Conservation (phyloP, 768 basidiomycete species). For the Pleurotus djamor region DNA sequence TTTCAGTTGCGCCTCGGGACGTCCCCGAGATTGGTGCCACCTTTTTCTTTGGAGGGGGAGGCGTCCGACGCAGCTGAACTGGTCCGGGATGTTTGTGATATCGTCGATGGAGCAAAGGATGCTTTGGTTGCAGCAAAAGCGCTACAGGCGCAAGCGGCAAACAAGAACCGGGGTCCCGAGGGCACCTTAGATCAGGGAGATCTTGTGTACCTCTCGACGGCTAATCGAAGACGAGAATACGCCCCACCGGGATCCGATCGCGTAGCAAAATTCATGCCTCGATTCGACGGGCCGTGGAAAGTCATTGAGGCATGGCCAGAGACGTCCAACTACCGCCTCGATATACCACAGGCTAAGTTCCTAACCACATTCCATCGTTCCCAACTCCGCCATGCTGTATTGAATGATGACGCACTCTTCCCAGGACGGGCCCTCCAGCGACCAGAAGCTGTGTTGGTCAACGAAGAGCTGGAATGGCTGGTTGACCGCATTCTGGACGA, state of each 20-base stretch:
- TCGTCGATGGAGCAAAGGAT: slow-evolving; percentile 22
- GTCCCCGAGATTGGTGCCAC: slow-evolving; percentile 17
- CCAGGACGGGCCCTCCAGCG: not conserved
- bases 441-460: not conserved
- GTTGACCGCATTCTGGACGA: slow-evolving; percentile 5
- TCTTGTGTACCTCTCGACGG: slow-evolving; percentile 5
- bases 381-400: not conserved
- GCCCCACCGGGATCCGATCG: not conserved
- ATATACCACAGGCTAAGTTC: slow-evolving; percentile 19
- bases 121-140: slow-evolving; percentile 22
- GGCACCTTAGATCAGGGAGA: slow-evolving; percentile 15
- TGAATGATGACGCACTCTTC: not conserved
- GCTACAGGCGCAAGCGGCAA: slow-evolving; percentile 16
- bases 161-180: slow-evolving; percentile 15
- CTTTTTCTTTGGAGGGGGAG: slow-evolving; percentile 13
- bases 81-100: slow-evolving; percentile 9
- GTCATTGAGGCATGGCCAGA: slow-evolving; percentile 13
- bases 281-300: slow-evolving; percentile 18
- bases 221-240: too few relatives aligned
- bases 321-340: slow-evolving; percentile 14
- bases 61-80: slow-evolving; percentile 10
- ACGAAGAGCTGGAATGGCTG: not conserved
- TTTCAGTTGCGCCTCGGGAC: slow-evolving; percentile 26
- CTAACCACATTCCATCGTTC: too few relatives aligned
- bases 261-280: slow-evolving; percentile 30